These are phyloP conservation scores for Trichosphaerium sp. DNA, from an alignment of 78 protist genomes.

Conservation along the genomic window DNA sequence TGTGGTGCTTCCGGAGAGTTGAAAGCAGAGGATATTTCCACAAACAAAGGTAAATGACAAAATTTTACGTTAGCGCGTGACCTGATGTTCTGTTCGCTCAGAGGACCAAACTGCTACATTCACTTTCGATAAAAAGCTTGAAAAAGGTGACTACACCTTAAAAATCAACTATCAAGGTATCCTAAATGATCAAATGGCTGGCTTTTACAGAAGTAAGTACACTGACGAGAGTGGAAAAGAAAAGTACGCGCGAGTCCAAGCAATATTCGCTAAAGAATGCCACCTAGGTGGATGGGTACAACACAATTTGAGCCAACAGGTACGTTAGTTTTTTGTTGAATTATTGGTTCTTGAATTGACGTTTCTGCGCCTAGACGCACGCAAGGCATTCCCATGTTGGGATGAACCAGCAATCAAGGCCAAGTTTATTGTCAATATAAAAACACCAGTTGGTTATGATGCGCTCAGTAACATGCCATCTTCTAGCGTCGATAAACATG, in stretches of 20 bases:
- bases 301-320: slow-evolving; percentile 86
- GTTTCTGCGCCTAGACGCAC: slow-evolving; percentile 42
- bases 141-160: no score
- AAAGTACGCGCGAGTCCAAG: background rate
- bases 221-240: slow-evolving; percentile 26
- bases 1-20: slow-evolving; percentile 1
- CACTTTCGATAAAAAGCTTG: no score
- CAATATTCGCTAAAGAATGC: background rate
- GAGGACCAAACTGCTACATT: background rate
- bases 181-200: slow-evolving; percentile 29
- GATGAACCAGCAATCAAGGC: slow-evolving; percentile 85
- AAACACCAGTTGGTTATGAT: background rate
- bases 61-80: slow-evolving; percentile 4
- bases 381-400: slow-evolving; percentile 79
- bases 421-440: slow-evolving; percentile 29
- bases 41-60: no score
- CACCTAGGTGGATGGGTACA: slow-evolving; percentile 3
- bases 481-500: slow-evolving; percentile 38
- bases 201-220: slow-evolving; percentile 43
- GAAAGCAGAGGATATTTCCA: slow-evolving; percentile 3
- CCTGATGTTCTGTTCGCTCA: background rate
- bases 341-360: no score
- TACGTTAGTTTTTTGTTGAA: background rate
- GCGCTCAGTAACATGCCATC: slow-evolving; percentile 34
- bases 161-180: slow-evolving; percentile 8